These are phyloP conservation scores for Chlamydomonas eustigma DNA, from an alignment of 139 green algal species.

Conservation along the genomic window DNA sequence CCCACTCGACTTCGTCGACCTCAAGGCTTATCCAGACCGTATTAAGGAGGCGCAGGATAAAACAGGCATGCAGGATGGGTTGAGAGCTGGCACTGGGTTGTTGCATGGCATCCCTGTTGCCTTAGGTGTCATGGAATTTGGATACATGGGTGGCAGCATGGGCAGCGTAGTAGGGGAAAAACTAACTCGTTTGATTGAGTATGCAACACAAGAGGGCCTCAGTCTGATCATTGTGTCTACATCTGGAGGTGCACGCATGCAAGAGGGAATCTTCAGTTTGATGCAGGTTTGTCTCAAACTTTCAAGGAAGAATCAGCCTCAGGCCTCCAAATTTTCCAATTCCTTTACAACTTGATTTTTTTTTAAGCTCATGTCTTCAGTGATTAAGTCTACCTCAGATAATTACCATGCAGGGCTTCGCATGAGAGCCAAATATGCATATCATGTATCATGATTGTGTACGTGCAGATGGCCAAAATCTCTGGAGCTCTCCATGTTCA, in stretches of 20 bases:
- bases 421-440: too few relatives aligned
- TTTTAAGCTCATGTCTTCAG: too few relatives aligned
- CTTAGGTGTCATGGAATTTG: constrained; percentile 70
- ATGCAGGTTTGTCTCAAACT: too few relatives aligned
- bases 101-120: constrained; percentile 71
- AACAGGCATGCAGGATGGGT: constrained; percentile 42
- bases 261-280: constrained; percentile 66
- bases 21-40: constrained; percentile 69
- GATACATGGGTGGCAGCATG: constrained; percentile 75
- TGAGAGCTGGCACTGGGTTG: constrained; percentile 53
- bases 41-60: constrained; percentile 65
- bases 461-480: constrained; percentile 60
- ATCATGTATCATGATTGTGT: too few relatives aligned
- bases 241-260: constrained; percentile 62
- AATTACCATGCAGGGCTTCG: too few relatives aligned
- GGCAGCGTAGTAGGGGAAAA: constrained; percentile 73
- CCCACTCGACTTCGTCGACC: constrained; percentile 70
- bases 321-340: too few relatives aligned
- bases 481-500: constrained; percentile 53
- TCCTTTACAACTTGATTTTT: too few relatives aligned
- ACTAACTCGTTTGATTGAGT: constrained; percentile 62
- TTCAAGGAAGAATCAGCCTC: too few relatives aligned
- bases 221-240: constrained; percentile 55
- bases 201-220: constrained; percentile 50
- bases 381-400: too few relatives aligned